Base-by-base conservation (phyloP, 805 yeast species). In the Lachancea sp. region DNA sequence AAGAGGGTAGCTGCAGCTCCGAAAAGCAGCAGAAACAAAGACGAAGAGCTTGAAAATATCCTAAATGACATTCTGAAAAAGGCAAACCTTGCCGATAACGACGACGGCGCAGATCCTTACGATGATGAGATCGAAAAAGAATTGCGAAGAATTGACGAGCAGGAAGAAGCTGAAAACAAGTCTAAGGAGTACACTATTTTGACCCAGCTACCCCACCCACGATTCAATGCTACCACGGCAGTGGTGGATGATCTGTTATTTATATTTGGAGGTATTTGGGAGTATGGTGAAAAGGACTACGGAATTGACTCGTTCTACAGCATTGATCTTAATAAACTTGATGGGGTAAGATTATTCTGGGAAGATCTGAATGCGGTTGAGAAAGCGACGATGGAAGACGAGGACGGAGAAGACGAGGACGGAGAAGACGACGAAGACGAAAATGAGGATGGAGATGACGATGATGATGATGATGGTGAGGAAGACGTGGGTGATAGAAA, bases 241-340 rank as follows among this genome's bases (percentile, higher is more conserved):
- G 95, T 91, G 1, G 79, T 84, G 32, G 95, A 85, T 54, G 98
- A 91, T 59, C 75, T 74, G 0, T 70, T 89, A 47, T 91, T 80
- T 64, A 83, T 93, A 9, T 89, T 76, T 59, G 96, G 97, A 19
- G 99, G 98, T 54, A 77, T 82, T 36, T 91, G 82, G 81, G 98
- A 93, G 62, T 68, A 75, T 26, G 95, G 90, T 3, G 98, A 93
- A 42, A 82, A 76, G 49, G 99, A 91, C 62, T 85, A 75, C 61
- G 77, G 78, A 35, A 73, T 93, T 54, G 96, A 91, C 61, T 82
- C 95, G 8, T 76, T 91, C 62, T 93, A 91, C 58, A 74, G 90
- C 22, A 72, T 93, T 38, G 96, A 93, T 66, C 69, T 91, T 52
- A 88, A 86, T 33, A 86, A 82, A 58, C 67, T 90, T 41, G 96